These are phyloP conservation scores for Talaromyces sp. DNA, from an alignment of 2,329 filamentous ascomycete genomes.

Conservation along the genomic window DNA sequence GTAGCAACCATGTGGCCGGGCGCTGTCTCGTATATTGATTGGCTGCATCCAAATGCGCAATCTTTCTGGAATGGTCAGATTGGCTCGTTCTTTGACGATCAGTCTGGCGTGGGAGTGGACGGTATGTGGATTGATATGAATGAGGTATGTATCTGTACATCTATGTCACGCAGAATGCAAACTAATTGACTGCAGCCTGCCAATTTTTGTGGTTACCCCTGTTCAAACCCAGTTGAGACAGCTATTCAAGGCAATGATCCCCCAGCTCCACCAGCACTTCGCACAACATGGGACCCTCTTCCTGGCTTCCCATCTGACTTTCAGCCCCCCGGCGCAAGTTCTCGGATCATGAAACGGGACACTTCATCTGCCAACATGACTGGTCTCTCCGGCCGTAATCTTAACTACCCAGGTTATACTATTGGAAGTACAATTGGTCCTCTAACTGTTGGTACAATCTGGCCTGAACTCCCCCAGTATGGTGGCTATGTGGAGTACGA, in stretches of 20 bases:
- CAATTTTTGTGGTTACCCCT: constrained; percentile 54
- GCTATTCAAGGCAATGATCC: constrained; percentile 41
- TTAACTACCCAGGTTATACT: constrained; percentile 60
- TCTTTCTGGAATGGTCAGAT: constrained; percentile 68
- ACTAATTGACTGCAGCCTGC: constrained; percentile 26
- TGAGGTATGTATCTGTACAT: constrained; percentile 33
- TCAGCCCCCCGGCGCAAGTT: constrained; percentile 47
- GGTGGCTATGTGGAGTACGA: constrained; percentile 65
- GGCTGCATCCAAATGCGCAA: constrained; percentile 63
- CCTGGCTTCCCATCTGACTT: constrained; percentile 65
- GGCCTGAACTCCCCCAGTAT: constrained; percentile 60
- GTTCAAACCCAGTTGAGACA: constrained; percentile 50
- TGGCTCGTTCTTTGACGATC: constrained; percentile 56
- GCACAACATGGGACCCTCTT: constrained; percentile 61
- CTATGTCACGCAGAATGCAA: too few relatives aligned
- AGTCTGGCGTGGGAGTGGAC: constrained; percentile 67
- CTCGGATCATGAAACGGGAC: not conserved
- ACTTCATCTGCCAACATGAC: constrained; percentile 10
- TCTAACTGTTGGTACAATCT: constrained; percentile 54
- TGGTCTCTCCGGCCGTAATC: constrained; percentile 58
- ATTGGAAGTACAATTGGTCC: constrained; percentile 58
- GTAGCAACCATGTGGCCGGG: constrained; percentile 71
- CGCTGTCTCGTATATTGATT: constrained; percentile 67
- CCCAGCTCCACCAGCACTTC: constrained; percentile 58
- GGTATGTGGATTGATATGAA: constrained; percentile 74